Conservation (phyloP, 306 rosid species). For the Oemleria cerasiformis region DNA sequence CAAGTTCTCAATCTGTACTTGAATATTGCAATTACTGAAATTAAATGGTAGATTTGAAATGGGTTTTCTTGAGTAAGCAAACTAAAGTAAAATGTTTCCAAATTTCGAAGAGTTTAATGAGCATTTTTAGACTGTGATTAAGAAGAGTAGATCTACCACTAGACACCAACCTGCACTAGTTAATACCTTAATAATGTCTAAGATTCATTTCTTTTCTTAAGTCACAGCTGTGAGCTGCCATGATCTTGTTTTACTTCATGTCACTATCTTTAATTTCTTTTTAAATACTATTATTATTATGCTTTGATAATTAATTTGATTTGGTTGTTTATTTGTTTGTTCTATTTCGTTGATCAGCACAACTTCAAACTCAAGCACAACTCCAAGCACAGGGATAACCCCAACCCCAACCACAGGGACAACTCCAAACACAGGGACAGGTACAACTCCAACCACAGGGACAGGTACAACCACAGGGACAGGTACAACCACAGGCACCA, state of each 20-base stretch:
- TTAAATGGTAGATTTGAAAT: constrained; percentile 4
- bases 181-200: background rate
- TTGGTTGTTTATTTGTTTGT: constrained; percentile 12
- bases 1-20: background rate
- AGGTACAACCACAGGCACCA: constrained; percentile 15
- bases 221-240: constrained; percentile 32
- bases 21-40: background rate
- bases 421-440: background rate
- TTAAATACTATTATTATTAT: background rate
- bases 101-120: background rate
- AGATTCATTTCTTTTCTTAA: background rate
- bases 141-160: constrained; percentile 15
- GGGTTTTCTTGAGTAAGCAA: constrained; percentile 13
- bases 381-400: constrained; percentile 15
- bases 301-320: background rate
- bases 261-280: background rate
- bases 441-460: background rate
- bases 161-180: background rate
- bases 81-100: too few relatives aligned
- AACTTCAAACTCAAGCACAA: constrained; percentile 30
- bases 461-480: constrained; percentile 4
- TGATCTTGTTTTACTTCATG: constrained; percentile 7
- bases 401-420: constrained; percentile 23
- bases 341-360: constrained; percentile 33
- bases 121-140: background rate